Base-by-base conservation (phyloP, 257 asterid species). In the Petrea volubilis region DNA sequence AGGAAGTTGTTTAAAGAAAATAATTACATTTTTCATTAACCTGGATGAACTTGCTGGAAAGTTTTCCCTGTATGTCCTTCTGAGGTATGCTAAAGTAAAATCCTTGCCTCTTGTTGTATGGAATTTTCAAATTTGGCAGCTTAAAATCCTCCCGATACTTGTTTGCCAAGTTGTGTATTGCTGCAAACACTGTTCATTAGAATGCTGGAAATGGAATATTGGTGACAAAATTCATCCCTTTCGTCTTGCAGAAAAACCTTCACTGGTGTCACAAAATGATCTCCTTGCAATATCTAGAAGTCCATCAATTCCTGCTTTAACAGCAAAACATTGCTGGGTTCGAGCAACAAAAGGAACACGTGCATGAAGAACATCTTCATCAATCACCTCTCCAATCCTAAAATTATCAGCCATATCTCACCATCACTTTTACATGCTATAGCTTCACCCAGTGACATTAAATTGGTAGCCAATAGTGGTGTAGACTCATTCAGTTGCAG, bases 241-340 rank as follows among this genome's bases (percentile, higher is more conserved):
- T 62, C 65, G 52, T 73, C 71, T 17, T 28, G 75, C 56, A 74
- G 71, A 69, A 72, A 72, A 82, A 94, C 98, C 98, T 94, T 94
- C 99, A 76, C 97, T 94, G 61, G 97, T 91, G 70, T 94, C 99
- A 67, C 99, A 94, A 74, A 94, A 94, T 34, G 99, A 89, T 82
- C 97, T 84, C 46, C 99, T 82, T 47, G 97, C 97, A 76, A 94
- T 89, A 82, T 94, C 99, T 63, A 94, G 86, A 81, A 84, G 81
- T 76, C 97, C 97, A 85, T 94, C 99, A 58, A 81, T 86, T 80
- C 97, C 99, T 62, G 97, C 92, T 92, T 91, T 91, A 71, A 94
- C 89, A 77, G 97, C 99, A 85, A 94, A 94, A 84, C 99, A 94
- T 74, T 94, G 99, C 74, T 94, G 97, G 69, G 97, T 94, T 51